A percentile compares a stretch with the other conserved stretches of the same genome.
Conservation (phyloP, 768 basidiomycete genomes). For the Fomitopsis serialis region DNA sequence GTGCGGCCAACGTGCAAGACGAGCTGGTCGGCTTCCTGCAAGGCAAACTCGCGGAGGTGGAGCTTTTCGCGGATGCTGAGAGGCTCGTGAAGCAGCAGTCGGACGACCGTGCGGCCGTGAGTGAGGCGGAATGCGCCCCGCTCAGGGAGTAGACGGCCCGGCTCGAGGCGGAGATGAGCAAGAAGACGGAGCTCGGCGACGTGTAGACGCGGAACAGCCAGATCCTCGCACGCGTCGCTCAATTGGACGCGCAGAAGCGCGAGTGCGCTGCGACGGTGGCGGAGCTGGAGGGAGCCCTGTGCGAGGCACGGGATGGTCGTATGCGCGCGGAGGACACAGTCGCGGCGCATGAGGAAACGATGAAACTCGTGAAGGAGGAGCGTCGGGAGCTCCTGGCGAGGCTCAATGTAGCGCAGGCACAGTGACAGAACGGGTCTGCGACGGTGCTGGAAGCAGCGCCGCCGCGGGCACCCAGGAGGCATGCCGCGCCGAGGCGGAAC, state of each 20-base stretch:
- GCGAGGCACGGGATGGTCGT: background rate
- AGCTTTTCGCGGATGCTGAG: background rate
- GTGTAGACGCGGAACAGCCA: background rate
- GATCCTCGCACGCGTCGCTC: background rate
- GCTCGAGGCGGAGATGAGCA: background rate
- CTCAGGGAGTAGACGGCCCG: background rate
- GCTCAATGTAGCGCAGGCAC: background rate
- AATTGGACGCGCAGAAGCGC: background rate
- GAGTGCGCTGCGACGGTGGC: background rate
- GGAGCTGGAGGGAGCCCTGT: background rate
- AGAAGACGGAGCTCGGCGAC: background rate
- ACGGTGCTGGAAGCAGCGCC: no score
- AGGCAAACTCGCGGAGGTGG: background rate
- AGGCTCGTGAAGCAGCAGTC: background rate
- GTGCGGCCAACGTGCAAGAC: background rate
- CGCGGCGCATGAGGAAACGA: background rate
- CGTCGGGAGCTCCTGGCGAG: background rate
- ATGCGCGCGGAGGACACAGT: background rate
- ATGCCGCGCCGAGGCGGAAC: background rate
- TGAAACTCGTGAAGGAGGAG: background rate
- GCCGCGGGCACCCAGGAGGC: no score
- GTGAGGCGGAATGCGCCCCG: background rate
- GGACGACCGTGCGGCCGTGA: background rate
- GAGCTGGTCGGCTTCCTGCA: background rate
- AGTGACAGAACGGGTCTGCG: background rate